A percentile compares a stretch with the other conserved stretches of the same genome.
These are phyloP conservation scores for Lactuca saligna DNA, from an alignment of 129 eudicot species.

Conservation along the genomic window DNA sequence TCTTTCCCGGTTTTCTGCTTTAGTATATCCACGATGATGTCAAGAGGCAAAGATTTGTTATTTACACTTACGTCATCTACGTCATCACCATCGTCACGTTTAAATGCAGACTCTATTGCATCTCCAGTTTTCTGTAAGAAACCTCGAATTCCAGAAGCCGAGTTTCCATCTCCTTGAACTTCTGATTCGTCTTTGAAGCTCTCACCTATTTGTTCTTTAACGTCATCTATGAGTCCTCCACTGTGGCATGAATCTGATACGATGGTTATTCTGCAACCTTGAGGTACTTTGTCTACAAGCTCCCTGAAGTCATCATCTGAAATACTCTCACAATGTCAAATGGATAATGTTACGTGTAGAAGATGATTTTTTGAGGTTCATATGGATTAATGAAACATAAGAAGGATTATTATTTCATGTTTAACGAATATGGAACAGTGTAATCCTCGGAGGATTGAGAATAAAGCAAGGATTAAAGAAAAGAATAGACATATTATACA, in stretches of 20 bases:
- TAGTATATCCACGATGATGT: slow-evolving; percentile 68
- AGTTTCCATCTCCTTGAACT: slow-evolving; percentile 6
- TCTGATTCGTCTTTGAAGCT: slow-evolving; percentile 26
- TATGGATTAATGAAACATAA: not conserved
- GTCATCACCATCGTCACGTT: slow-evolving; percentile 22
- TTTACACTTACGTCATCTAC: slow-evolving; percentile 15
- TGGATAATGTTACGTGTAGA: not conserved
- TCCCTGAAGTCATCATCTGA: slow-evolving; percentile 89
- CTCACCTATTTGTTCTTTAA: slow-evolving; percentile 81
- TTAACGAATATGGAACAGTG: too few relatives aligned
- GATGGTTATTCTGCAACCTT: slow-evolving; percentile 76
- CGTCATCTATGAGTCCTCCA: slow-evolving; percentile 89
- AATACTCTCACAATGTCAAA: slow-evolving; percentile 1
- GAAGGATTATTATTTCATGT: too few relatives aligned
- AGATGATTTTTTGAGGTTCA: not conserved
- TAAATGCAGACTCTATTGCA: slow-evolving; percentile 50
- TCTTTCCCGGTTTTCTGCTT: slow-evolving; percentile 73
- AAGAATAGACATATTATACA: not conserved
- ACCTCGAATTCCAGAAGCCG: slow-evolving; percentile 48
- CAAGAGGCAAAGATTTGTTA: slow-evolving; percentile 67
- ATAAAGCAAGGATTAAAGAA: too few relatives aligned
- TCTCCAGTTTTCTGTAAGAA: slow-evolving; percentile 56
- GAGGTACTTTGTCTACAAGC: slow-evolving; percentile 67
- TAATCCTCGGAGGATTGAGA: too few relatives aligned
- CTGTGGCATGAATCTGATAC: slow-evolving; percentile 94